Conservation (phyloP, 441 rosid genomes). For the Corymbia citriodora region DNA sequence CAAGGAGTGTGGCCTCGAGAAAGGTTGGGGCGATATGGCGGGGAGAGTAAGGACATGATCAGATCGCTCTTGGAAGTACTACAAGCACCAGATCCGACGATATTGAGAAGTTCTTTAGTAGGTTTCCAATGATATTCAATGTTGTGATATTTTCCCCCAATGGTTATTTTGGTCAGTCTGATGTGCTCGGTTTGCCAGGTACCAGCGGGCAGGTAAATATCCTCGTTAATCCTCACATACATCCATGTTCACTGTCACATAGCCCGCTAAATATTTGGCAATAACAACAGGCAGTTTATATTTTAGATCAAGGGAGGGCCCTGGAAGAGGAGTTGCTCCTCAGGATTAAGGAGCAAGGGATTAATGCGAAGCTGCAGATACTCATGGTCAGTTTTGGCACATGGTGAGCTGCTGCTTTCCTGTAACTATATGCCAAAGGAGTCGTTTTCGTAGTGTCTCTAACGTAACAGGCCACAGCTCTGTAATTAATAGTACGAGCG, state of each 20-base stretch:
- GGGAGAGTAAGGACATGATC: slow-evolving; percentile 62
- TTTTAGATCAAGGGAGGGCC: slow-evolving; percentile 87
- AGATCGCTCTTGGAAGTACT: slow-evolving; percentile 71
- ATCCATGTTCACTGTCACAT: background rate
- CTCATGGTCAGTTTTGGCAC: slow-evolving; percentile 47
- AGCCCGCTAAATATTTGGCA: background rate
- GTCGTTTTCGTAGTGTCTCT: background rate
- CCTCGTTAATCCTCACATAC: background rate
- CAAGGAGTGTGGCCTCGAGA: slow-evolving; percentile 90
- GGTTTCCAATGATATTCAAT: slow-evolving; percentile 56
- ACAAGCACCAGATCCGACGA: slow-evolving; percentile 72
- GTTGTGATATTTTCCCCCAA: slow-evolving; percentile 79
- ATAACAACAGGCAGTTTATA: slow-evolving; percentile 57
- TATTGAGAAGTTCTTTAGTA: slow-evolving; percentile 48
- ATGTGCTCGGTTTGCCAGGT: slow-evolving; percentile 89
- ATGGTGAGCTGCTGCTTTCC: background rate
- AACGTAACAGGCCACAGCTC: slow-evolving; percentile 54
- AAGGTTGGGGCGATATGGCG: slow-evolving; percentile 78
- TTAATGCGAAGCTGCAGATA: slow-evolving; percentile 65
- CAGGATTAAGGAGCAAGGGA: slow-evolving; percentile 68
- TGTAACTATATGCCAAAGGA: background rate
- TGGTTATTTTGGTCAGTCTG: slow-evolving; percentile 81
- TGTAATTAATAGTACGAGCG: no score
- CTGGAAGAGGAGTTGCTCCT: slow-evolving; percentile 79
- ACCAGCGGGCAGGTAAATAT: slow-evolving; percentile 70